These are phyloP conservation scores for Trichoderma polysporum DNA, from an alignment of 2,329 filamentous ascomycete species.

Conservation along the genomic window DNA sequence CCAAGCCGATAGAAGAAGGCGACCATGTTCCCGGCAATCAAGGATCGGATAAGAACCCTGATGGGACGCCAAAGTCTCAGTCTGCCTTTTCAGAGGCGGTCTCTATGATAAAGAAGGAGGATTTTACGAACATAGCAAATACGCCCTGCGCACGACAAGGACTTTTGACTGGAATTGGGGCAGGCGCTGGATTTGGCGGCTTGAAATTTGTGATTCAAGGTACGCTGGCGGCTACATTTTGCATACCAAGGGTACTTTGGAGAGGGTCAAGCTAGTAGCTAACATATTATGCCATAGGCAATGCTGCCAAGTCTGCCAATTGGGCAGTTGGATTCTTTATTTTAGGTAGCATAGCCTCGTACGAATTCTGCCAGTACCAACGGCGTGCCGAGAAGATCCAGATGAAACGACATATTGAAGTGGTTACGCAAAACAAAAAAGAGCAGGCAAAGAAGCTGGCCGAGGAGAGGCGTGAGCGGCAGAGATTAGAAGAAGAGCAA, in stretches of 20 bases:
- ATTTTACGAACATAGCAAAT: slow-evolving; percentile 72
- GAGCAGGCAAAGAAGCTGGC: slow-evolving; percentile 46
- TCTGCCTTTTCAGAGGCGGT: slow-evolving; percentile 58
- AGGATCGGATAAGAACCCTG: slow-evolving; percentile 15
- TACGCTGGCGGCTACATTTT: slow-evolving; percentile 41
- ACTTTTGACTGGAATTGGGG: slow-evolving; percentile 77
- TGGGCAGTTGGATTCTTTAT: slow-evolving; percentile 82
- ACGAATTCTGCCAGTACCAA: slow-evolving; percentile 80
- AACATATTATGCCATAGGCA: slow-evolving; percentile 28
- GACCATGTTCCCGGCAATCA: slow-evolving; percentile 22
- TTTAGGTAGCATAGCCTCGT: slow-evolving; percentile 66
- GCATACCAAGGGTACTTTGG: neutral
- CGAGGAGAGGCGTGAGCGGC: slow-evolving; percentile 40
- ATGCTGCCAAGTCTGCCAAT: slow-evolving; percentile 61
- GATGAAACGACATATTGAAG: slow-evolving; percentile 82
- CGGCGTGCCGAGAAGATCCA: slow-evolving; percentile 73
- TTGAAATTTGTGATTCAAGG: slow-evolving; percentile 73
- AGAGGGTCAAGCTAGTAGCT: neutral
- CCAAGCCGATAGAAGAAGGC: slow-evolving; percentile 34
- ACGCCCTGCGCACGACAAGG: slow-evolving; percentile 82
- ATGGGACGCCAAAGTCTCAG: slow-evolving; percentile 22
- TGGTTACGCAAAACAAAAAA: slow-evolving; percentile 51
- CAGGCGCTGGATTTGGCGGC: slow-evolving; percentile 73
- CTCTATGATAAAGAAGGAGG: slow-evolving; percentile 63
- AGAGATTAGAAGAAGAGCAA: slow-evolving; percentile 34